These are phyloP conservation scores for Hymenochaete sp. DNA, from an alignment of 1,284 basidiomycete genomes.

Conservation along the genomic window DNA sequence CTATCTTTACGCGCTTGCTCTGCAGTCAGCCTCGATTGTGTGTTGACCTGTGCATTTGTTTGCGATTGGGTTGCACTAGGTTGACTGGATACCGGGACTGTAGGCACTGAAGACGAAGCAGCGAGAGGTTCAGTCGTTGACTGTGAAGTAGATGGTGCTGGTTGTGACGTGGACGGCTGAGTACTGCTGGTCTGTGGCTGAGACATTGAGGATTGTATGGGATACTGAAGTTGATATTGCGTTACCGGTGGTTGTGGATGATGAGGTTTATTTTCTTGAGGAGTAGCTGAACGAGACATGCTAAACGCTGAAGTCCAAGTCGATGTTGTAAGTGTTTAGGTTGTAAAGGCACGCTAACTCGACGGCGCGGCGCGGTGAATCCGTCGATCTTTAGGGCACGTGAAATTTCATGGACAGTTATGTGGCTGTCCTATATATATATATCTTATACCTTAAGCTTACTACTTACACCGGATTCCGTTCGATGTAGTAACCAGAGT, in stretches of 20 bases:
- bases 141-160: slow-evolving; percentile 9
- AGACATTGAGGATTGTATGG: slow-evolving; percentile 12
- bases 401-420: no score
- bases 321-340: no score
- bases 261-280: slow-evolving; percentile 8
- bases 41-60: no score
- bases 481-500: no score
- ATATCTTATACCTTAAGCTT: no score
- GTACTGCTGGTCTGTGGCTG: slow-evolving; percentile 4
- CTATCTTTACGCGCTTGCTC: slow-evolving; percentile 84
- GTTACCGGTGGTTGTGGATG: slow-evolving; percentile 5
- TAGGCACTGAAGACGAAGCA: slow-evolving; percentile 15
- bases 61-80: slow-evolving; percentile 16
- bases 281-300: no score
- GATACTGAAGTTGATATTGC: slow-evolving; percentile 15
- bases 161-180: slow-evolving; percentile 6
- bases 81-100: slow-evolving; percentile 18
- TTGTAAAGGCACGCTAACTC: no score
- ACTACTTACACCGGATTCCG: no score
- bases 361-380: no score
- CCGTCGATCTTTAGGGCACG: no score
- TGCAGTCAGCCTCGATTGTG: slow-evolving; percentile 57
- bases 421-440: no score
- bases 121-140: not conserved
- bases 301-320: no score